Evolutionary conservation across 2,329 filamentous ascomycete species (phyloP), one percentile per base, ranked within the genome.

Genomic region (Amauroascus verrucosus): DNA sequence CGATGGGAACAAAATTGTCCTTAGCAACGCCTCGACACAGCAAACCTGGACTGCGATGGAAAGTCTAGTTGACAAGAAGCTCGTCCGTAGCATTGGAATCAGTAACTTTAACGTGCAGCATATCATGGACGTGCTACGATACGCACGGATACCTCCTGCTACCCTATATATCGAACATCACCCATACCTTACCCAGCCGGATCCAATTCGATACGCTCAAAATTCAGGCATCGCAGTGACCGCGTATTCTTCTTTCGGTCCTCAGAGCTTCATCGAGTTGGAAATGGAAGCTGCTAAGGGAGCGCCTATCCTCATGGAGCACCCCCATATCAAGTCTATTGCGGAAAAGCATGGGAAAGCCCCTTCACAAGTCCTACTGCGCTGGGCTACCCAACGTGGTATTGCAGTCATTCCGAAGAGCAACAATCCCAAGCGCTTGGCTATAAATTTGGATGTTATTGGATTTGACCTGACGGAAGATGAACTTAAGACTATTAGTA

Each of bases 141-240:
- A 89, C 71, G 86, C 86, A 58, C 81, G 79, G 63, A 80, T 88
- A 70, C 77, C 77, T 43, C 86, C 87, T 7, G 84, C 86, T 37
- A 83, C 85, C 38, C 82, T 93, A 56, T 88, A 94, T 77, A 84
- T 94, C 70, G 88, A 94, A 77, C 86, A 91, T 75, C 88, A 94
- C 77, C 88, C 88, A 24, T 93, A 90, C 78, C 80, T 91, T 55
- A 84, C 86, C 57, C 88, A 94, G 77, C 70, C 75, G 56, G 77
- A 82, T 51, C 79, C 94, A 50, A 68, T 93, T 63, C 74, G 80
- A 63, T 80, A 88, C 49, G 84, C 83, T 62, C 77, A 85, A 74
- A 72, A 74, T 51, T 78, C 88, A 72, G 80, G 81, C 56, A 84
- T 94, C 62, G 76, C 77, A 60, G 78, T 94, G 54, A 93, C 87